Base-by-base conservation (phyloP, 306 rosid genomes). In the Castanopsis chinensis region DNA sequence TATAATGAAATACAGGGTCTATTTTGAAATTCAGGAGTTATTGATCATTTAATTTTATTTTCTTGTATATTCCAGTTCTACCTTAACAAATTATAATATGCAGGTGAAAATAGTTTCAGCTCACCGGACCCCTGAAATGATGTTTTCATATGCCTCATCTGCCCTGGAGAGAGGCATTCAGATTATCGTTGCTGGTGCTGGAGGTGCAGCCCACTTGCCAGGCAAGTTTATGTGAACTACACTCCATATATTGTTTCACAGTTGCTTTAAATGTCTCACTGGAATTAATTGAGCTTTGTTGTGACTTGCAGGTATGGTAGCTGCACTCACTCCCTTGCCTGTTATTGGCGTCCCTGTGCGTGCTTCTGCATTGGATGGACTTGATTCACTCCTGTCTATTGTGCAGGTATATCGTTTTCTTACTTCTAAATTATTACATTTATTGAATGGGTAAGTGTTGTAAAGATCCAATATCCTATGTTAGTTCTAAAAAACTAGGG, bases 121-220 rank as follows among this genome's bases (percentile, higher is more conserved):
- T 0, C 99, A 95, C 69, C 89, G 93, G 8, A 95, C 99, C 72
- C 99, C 99, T 2, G 90, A 90, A n/a, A 55, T 88, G 88, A 91
- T 95, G 96, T 85, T 81, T 78, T 84, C 91, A 21, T 92, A 90
- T 86, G 98, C 99, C 56, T 75, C 63, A 7, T 83, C 89, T 80
- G 97, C 98, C 74, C 84, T 49, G 14, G 87, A 83, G 43, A 87
- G 89, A 84, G 99, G 98, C 81, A 85, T 91, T 79, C 77, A 87
- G 81, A 87, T 91, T 85, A 91, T 95, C 77, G 90, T 95, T 89
- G 99, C 94, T 73, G 98, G 99, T 80, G 97, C 98, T 63, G 99
- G 98, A 65, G 98, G 97, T 27, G 97, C 99, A 73, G 98, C 98
- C 58, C 97, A 95, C 87, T 90, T 92, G 86, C 99, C 95, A 69